A percentile compares a stretch with the other conserved stretches of the same genome.
Evolutionary conservation across 441 rosid genomes (phyloP).

Genomic region (Biscutella laevigata): DNA sequence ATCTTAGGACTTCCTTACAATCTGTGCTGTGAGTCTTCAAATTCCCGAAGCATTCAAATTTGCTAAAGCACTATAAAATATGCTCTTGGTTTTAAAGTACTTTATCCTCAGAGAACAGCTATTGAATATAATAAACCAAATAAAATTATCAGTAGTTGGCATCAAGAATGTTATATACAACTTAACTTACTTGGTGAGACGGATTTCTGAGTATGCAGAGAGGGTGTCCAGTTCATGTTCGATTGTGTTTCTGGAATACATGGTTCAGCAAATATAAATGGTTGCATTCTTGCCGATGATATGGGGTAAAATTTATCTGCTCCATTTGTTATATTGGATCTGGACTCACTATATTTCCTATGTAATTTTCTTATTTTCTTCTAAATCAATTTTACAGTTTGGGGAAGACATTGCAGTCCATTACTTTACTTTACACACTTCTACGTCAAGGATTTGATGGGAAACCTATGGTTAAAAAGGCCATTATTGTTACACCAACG

Average conservation of each 20-base stretch:
- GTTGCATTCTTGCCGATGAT: slow-evolving; percentile 98
- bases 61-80: neutral
- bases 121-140: neutral
- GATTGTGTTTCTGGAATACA: slow-evolving; percentile 82
- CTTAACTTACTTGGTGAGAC: slow-evolving; percentile 13
- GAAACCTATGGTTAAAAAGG: slow-evolving; percentile 84
- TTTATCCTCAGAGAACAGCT: neutral
- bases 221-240: slow-evolving; percentile 98
- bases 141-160: neutral
- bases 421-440: slow-evolving; percentile 81
- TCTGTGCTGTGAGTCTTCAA: neutral
- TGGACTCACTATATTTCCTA: slow-evolving; percentile 11
- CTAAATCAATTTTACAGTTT: slow-evolving; percentile 45
- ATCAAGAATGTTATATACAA: slow-evolving; percentile 1
- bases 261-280: slow-evolving; percentile 47
- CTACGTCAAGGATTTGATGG: slow-evolving; percentile 89
- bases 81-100: neutral
- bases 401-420: slow-evolving; percentile 97
- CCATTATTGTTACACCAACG: slow-evolving; percentile 93
- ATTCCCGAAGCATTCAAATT: neutral
- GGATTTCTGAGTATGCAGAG: slow-evolving; percentile 47
- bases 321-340: slow-evolving; percentile 5
- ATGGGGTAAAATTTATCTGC: slow-evolving; percentile 68
- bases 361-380: slow-evolving; percentile 8
- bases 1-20: slow-evolving; percentile 2